These are phyloP conservation scores for Nepenthes gracilis DNA, from an alignment of 148 eudicot species.

Conservation along the genomic window DNA sequence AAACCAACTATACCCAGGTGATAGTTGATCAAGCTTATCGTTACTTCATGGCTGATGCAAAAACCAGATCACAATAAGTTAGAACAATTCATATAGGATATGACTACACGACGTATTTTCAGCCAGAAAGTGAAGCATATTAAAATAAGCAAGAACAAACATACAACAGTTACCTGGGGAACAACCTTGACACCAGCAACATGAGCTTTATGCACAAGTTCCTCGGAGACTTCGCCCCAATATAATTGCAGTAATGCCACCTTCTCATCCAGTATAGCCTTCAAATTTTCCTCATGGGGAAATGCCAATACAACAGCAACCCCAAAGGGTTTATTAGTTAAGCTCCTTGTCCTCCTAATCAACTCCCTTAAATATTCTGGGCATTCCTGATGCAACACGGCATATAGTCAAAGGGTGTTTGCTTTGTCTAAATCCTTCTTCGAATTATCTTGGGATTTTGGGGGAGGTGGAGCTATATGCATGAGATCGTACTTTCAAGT, in stretches of 20 bases:
- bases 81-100: too few relatives aligned
- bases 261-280: conserved; percentile 74
- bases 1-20: too few relatives aligned
- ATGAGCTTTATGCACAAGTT: conserved; percentile 66
- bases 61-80: too few relatives aligned
- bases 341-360: conserved; percentile 68
- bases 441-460: too few relatives aligned
- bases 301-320: conserved; percentile 78
- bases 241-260: conserved; percentile 76
- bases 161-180: conserved; percentile 54
- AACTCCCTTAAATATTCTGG: conserved; percentile 70
- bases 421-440: too few relatives aligned
- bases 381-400: conserved; percentile 44
- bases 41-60: too few relatives aligned
- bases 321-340: conserved; percentile 86
- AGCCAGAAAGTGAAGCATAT: background rate
- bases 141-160: background rate
- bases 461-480: background rate
- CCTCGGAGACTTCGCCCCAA: conserved; percentile 83
- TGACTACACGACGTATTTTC: background rate
- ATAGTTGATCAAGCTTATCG: too few relatives aligned
- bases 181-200: conserved; percentile 80
- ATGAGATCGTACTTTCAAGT: too few relatives aligned
- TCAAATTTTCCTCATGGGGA: conserved; percentile 77
- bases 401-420: background rate